Evolutionary conservation across 1,139 yeast species (phyloP).

Genomic region (Debaryomycetaceae sp.): DNA sequence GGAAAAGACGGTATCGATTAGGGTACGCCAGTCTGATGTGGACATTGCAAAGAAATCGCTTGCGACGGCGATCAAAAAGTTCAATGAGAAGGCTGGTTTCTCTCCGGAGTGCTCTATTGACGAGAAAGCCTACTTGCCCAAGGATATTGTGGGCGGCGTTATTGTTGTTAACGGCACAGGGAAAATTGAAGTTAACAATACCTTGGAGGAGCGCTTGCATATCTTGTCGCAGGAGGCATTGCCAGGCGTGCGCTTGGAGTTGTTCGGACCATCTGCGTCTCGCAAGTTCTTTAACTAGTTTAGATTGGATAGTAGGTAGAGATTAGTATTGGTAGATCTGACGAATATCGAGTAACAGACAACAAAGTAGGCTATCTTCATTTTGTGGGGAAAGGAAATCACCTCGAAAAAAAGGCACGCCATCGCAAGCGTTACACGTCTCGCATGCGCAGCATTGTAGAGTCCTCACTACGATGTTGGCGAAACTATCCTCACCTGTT

Average conservation of each 20-base stretch:
- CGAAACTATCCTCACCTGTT: too few relatives aligned
- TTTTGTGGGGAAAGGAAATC: too few relatives aligned
- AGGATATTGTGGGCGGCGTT: slow-evolving; percentile 78
- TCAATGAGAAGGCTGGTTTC: slow-evolving; percentile 45
- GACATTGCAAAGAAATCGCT: slow-evolving; percentile 53
- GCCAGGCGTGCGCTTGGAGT: slow-evolving; percentile 84
- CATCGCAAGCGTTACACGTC: too few relatives aligned
- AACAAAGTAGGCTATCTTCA: too few relatives aligned
- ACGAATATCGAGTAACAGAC: too few relatives aligned
- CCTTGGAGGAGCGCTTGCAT: slow-evolving; percentile 86
- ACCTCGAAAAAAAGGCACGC: too few relatives aligned
- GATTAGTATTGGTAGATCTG: too few relatives aligned
- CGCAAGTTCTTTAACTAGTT: slow-evolving; percentile 83
- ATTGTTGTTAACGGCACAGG: slow-evolving; percentile 60
- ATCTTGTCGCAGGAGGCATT: slow-evolving; percentile 75
- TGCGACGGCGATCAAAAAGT: slow-evolving; percentile 51
- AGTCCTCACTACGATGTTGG: too few relatives aligned
- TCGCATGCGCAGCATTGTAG: too few relatives aligned
- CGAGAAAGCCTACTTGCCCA: slow-evolving; percentile 44
- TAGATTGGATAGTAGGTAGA: too few relatives aligned
- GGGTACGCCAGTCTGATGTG: slow-evolving; percentile 62
- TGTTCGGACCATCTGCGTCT: slow-evolving; percentile 78
- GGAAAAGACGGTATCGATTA: slow-evolving; percentile 56
- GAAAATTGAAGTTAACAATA: slow-evolving; percentile 82
- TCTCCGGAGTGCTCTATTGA: slow-evolving; percentile 42